Evolutionary conservation across 306 rosid genomes (phyloP).

Genomic region (Cucurbita maxima): DNA sequence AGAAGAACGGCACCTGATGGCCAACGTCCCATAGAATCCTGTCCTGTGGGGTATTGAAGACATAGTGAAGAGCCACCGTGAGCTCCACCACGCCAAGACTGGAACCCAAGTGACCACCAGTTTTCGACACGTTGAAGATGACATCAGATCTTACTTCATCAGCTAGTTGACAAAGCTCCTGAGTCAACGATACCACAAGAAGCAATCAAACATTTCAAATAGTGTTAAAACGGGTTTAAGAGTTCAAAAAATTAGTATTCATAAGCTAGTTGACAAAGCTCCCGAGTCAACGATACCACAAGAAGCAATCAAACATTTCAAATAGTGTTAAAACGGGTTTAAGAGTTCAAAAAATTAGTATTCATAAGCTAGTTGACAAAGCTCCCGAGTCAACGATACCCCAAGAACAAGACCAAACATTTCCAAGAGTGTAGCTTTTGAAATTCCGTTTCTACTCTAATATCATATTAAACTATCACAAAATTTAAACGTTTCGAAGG

Average conservation of each 20-base stretch:
- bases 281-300: constrained; percentile 18
- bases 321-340: background rate
- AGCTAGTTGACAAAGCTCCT: constrained; percentile 84
- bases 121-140: constrained; percentile 82
- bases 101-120: constrained; percentile 97
- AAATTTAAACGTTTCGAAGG: background rate
- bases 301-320: background rate
- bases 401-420: background rate
- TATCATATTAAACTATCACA: background rate
- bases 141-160: constrained; percentile 92
- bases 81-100: constrained; percentile 95
- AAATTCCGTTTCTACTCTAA: background rate
- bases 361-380: constrained; percentile 66
- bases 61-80: constrained; percentile 92
- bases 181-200: background rate
- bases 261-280: constrained; percentile 76
- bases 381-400: constrained; percentile 33
- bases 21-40: constrained; percentile 96
- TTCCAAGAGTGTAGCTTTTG: background rate
- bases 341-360: background rate
- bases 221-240: background rate
- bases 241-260: constrained; percentile 8
- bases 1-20: constrained; percentile 55
- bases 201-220: background rate
- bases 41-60: constrained; percentile 79